phyloP scores from a whole-genome alignment of 2,329 filamentous ascomycete species.

The Pseudovirgaria hyperparasitica region DNA sequence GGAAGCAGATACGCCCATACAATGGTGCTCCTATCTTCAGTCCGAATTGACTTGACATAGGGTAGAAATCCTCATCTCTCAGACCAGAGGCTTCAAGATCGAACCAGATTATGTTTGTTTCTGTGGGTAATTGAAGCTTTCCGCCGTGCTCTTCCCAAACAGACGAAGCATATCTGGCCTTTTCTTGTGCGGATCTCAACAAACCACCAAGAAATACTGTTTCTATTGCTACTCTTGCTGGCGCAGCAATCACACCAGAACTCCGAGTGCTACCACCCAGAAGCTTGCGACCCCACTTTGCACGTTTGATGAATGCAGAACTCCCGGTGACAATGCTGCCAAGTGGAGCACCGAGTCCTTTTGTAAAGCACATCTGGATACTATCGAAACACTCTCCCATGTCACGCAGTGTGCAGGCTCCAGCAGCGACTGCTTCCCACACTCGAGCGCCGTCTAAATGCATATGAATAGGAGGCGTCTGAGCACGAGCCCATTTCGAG shows the following conservation, averaged over 20 bases:
- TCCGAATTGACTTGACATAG: too few species aligned
- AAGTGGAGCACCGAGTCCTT: constrained; percentile 40
- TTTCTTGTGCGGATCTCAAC: constrained; percentile 4
- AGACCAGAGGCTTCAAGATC: constrained; percentile 4
- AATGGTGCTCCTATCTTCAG: too few species aligned
- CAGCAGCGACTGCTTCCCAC: constrained; percentile 16
- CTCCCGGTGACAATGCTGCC: constrained; percentile 35
- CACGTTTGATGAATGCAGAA: constrained; percentile 22
- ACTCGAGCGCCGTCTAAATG: constrained; percentile 20
- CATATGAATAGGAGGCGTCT: constrained; percentile 16
- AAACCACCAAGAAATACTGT: constrained; percentile 2
- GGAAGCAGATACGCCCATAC: too few species aligned
- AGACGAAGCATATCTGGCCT: constrained; percentile 2
- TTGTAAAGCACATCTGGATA: constrained; percentile 37
- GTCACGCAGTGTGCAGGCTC: too few species aligned
- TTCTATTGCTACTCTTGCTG: constrained; percentile 5
- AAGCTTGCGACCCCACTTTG: constrained; percentile 21
- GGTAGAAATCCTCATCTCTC: constrained; percentile 1
- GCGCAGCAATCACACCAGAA: constrained; percentile 5
- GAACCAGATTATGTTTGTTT: constrained; percentile 6
- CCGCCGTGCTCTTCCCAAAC: constrained; percentile 3
- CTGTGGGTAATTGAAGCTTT: constrained; percentile 3
- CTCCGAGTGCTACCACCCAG: constrained; percentile 4
- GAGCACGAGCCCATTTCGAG: constrained; percentile 10
- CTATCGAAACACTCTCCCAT: constrained; percentile 36